Conservation (phyloP, 2,329 filamentous ascomycete species). For the Cordyceps fumosorosea region DNA sequence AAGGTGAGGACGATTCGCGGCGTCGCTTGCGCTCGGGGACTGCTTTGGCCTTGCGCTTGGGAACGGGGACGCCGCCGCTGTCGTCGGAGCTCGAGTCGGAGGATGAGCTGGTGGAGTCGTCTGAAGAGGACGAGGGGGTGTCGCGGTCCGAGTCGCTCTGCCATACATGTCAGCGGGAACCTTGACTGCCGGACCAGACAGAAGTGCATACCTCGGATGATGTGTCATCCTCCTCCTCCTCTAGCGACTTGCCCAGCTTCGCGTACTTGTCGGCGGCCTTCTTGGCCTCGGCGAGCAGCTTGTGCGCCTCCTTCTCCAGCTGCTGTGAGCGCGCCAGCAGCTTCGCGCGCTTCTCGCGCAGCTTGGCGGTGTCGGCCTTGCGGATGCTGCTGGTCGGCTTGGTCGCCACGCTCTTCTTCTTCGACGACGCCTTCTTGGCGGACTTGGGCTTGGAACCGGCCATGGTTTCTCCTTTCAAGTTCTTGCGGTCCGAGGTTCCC, state of each 20-base stretch:
- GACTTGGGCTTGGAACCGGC: too few relatives aligned
- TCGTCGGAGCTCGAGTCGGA: constrained; percentile 18
- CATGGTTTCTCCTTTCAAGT: too few relatives aligned
- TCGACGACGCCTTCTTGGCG: too few relatives aligned
- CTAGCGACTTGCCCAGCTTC: constrained; percentile 16
- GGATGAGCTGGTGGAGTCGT: background rate
- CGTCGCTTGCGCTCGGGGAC: constrained; percentile 14
- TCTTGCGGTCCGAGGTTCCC: too few relatives aligned
- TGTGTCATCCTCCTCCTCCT: constrained; percentile 10
- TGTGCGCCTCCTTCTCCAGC: constrained; percentile 33
- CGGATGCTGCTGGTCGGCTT: constrained; percentile 22
- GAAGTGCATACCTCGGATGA: constrained; percentile 17
- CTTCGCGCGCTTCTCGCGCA: constrained; percentile 32
- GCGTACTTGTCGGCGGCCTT: constrained; percentile 25
- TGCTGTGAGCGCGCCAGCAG: constrained; percentile 33
- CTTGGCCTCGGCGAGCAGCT: constrained; percentile 35
- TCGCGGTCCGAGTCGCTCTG: constrained; percentile 4
- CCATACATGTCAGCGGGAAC: background rate
- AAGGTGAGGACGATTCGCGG: background rate
- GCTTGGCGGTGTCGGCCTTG: background rate
- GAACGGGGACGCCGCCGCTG: constrained; percentile 15
- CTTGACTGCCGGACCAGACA: too few relatives aligned
- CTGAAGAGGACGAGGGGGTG: background rate
- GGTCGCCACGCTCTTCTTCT: background rate
- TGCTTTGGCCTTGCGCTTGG: constrained; percentile 13